These are phyloP conservation scores for Nicotiana benthamiana DNA, from an alignment of 257 asterid genomes.

Conservation along the genomic window DNA sequence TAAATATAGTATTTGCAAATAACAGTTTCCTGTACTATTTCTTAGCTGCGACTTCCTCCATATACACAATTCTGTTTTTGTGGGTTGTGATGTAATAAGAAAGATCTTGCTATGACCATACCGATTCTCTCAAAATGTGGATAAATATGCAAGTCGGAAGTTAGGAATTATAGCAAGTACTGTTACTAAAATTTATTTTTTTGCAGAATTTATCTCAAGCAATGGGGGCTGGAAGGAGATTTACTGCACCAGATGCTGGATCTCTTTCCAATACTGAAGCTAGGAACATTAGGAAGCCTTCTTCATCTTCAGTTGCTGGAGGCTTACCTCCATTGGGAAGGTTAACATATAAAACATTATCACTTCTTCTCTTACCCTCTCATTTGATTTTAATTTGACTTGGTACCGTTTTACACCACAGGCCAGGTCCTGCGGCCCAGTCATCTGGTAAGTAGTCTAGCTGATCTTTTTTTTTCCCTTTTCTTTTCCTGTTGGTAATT, in stretches of 20 bases:
- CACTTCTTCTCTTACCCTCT: not conserved
- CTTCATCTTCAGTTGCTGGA: constrained; percentile 66
- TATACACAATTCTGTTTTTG: too few relatives aligned
- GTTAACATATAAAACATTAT: constrained; percentile 24
- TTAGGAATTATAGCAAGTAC: not conserved
- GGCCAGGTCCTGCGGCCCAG: constrained; percentile 64
- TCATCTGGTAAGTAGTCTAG: constrained; percentile 62
- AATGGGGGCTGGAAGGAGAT: constrained; percentile 69
- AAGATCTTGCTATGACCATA: too few relatives aligned
- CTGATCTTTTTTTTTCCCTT: not conserved
- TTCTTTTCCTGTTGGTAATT: not conserved
- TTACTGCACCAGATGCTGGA: constrained; percentile 45
- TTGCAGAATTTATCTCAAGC: constrained; percentile 88
- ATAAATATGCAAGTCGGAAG: not conserved
- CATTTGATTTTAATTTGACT: constrained; percentile 5
- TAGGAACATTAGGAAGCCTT: constrained; percentile 66
- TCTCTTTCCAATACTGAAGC: constrained; percentile 51
- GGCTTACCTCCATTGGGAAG: constrained; percentile 96
- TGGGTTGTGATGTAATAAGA: too few relatives aligned
- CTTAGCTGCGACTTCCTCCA: too few relatives aligned
- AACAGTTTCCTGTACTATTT: not conserved
- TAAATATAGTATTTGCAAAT: not conserved
- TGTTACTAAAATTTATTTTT: constrained; percentile 2
- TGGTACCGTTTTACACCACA: constrained; percentile 25
- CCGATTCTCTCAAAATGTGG: not conserved